Evolutionary conservation across 2,329 filamentous ascomycete species (phyloP).

Genomic region (Cladosporium sp.): DNA sequence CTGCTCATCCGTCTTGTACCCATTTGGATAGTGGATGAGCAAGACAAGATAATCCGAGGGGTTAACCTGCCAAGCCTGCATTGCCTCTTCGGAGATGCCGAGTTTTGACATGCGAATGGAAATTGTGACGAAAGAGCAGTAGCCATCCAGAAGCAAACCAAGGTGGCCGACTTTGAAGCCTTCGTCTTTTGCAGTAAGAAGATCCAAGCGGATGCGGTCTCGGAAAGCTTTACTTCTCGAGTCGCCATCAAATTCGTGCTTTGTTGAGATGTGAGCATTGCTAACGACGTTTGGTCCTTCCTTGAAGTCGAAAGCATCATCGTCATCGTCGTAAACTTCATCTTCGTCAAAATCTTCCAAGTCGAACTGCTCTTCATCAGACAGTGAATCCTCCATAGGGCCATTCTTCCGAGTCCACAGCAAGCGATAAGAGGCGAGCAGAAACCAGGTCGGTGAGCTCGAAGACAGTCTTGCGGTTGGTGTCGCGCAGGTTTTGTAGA

Average conservation of each 20-base stretch:
- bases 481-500: conserved; percentile 42
- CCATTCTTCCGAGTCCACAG: conserved; percentile 35
- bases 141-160: conserved; percentile 43
- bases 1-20: conserved; percentile 56
- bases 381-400: conserved; percentile 36
- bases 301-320: conserved; percentile 24
- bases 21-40: conserved; percentile 57
- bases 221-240: conserved; percentile 12
- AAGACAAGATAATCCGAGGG: conserved; percentile 65
- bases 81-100: conserved; percentile 64
- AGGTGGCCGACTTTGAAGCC: conserved; percentile 67
- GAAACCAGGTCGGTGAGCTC: conserved; percentile 46
- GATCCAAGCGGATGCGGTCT: conserved; percentile 42
- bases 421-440: conserved; percentile 28
- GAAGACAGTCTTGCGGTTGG: conserved; percentile 40
- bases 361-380: conserved; percentile 26
- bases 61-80: conserved; percentile 69
- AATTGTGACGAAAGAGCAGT: conserved; percentile 53
- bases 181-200: conserved; percentile 53
- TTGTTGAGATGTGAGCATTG: background rate
- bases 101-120: conserved; percentile 66
- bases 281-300: background rate
- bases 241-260: background rate
- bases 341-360: conserved; percentile 27
- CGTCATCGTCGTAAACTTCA: conserved; percentile 32